Evolutionary conservation across 1,284 basidiomycete genomes (phyloP).

Genomic region (Takashimella tepidaria): DNA sequence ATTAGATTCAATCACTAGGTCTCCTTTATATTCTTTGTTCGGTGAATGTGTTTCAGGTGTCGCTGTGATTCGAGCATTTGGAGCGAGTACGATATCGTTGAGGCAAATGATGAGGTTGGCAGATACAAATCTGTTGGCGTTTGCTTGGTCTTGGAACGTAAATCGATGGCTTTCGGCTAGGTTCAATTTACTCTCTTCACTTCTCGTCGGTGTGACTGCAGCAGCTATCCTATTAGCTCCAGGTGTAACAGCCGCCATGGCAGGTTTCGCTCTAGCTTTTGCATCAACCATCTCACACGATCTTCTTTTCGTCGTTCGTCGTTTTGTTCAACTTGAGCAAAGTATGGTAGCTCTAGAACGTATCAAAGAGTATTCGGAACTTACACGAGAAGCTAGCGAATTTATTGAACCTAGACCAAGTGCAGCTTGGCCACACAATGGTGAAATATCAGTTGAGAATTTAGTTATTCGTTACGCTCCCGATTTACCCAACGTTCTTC

Average conservation of each 20-base stretch:
- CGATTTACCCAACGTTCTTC: constrained; percentile 76
- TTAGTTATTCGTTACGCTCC: constrained; percentile 79
- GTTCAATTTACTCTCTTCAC: constrained; percentile 73
- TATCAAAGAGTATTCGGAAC: constrained; percentile 68
- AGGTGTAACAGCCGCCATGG: constrained; percentile 66
- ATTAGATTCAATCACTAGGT: constrained; percentile 80
- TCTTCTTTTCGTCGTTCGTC: constrained; percentile 56
- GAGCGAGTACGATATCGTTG: constrained; percentile 68
- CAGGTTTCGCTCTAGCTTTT: constrained; percentile 77
- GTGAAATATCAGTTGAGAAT: constrained; percentile 69
- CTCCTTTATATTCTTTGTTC: constrained; percentile 86
- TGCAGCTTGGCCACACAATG: constrained; percentile 71
- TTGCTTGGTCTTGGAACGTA: constrained; percentile 75
- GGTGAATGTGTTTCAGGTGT: constrained; percentile 82
- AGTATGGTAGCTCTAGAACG: constrained; percentile 91
- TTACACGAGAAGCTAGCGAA: constrained; percentile 70
- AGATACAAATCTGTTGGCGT: constrained; percentile 71
- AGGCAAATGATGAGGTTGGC: constrained; percentile 77
- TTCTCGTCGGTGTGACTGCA: constrained; percentile 67
- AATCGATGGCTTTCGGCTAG: constrained; percentile 52
- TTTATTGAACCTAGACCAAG: constrained; percentile 79
- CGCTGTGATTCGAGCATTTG: constrained; percentile 80
- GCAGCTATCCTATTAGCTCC: constrained; percentile 64
- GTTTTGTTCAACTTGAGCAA: constrained; percentile 81
- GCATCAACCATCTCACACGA: constrained; percentile 69